Evolutionary conservation across 2,329 filamentous ascomycete species (phyloP).

Genomic region (Neonectria ditissima): DNA sequence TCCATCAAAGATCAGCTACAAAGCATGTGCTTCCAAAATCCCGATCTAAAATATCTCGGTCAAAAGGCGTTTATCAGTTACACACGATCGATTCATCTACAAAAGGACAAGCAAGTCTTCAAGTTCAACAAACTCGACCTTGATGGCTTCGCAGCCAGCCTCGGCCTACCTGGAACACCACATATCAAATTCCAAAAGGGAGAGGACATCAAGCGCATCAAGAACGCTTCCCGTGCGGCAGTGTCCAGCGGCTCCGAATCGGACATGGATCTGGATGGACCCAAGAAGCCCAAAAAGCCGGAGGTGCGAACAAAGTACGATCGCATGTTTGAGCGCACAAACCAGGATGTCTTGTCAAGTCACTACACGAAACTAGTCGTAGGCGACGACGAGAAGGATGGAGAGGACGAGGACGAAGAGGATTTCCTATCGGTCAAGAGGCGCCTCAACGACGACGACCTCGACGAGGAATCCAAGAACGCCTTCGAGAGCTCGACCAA

Average conservation of each 20-base stretch:
- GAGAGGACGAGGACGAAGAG: constrained; percentile 74
- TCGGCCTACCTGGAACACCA: constrained; percentile 91
- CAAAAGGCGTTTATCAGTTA: constrained; percentile 98
- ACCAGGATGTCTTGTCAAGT: constrained; percentile 93
- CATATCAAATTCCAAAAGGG: constrained; percentile 94
- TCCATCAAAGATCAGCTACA: constrained; percentile 87
- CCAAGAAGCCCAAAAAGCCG: constrained; percentile 69
- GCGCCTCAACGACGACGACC: constrained; percentile 78
- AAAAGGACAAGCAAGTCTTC: constrained; percentile 93
- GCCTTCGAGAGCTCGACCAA: constrained; percentile 61
- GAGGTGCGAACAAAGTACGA: constrained; percentile 94
- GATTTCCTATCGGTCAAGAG: constrained; percentile 93
- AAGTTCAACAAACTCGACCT: constrained; percentile 84
- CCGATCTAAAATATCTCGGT: constrained; percentile 91
- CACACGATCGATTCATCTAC: constrained; percentile 83
- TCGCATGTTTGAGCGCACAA: constrained; percentile 96
- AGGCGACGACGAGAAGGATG: constrained; percentile 64
- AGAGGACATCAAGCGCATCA: constrained; percentile 85
- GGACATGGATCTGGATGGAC: constrained; percentile 64
- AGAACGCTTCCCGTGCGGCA: constrained; percentile 82
- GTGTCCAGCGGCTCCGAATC: constrained; percentile 72
- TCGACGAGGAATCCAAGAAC: constrained; percentile 63
- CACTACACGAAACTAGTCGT: constrained; percentile 91
- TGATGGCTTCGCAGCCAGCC: constrained; percentile 84
- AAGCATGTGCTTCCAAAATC: constrained; percentile 95